Evolutionary conservation across 345 rosid species (phyloP).

Genomic region (Raphanus raphanistrum): DNA sequence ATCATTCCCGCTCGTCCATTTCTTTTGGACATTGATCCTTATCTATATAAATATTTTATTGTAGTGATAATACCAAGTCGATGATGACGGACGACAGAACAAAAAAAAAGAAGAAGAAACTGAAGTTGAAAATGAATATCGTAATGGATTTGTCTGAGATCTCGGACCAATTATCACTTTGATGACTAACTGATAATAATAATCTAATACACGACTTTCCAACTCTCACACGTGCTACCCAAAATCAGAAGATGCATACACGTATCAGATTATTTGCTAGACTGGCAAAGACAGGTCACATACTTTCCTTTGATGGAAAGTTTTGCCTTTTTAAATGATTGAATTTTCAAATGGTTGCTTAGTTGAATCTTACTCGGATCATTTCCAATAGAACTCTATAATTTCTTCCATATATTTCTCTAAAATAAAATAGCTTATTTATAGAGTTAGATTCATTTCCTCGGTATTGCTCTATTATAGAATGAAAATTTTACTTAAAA

Average conservation of each 20-base stretch:
- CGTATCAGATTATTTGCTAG: slow-evolving; percentile 15
- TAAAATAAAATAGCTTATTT: no score
- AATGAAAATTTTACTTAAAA: no score
- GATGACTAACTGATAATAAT: background rate
- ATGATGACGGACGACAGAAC: background rate
- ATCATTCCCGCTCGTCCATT: background rate
- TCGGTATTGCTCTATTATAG: no score
- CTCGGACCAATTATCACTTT: background rate
- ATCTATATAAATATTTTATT: background rate
- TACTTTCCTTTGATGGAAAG: slow-evolving; percentile 25
- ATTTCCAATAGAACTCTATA: no score
- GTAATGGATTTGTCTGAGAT: background rate
- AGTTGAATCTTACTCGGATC: background rate
- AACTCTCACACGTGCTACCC: slow-evolving; percentile 16
- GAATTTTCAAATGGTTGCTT: slow-evolving; percentile 4
- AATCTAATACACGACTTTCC: slow-evolving; percentile 13
- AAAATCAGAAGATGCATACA: slow-evolving; percentile 17
- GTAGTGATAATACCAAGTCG: background rate
- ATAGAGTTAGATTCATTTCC: no score
- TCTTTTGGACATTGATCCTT: background rate
- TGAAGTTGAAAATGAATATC: background rate
- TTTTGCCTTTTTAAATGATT: background rate
- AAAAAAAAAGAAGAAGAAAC: background rate
- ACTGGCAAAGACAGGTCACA: slow-evolving; percentile 24
- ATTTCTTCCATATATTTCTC: no score